These are phyloP conservation scores for Leccinum uliginosum DNA, from an alignment of 768 basidiomycete species.

Conservation along the genomic window DNA sequence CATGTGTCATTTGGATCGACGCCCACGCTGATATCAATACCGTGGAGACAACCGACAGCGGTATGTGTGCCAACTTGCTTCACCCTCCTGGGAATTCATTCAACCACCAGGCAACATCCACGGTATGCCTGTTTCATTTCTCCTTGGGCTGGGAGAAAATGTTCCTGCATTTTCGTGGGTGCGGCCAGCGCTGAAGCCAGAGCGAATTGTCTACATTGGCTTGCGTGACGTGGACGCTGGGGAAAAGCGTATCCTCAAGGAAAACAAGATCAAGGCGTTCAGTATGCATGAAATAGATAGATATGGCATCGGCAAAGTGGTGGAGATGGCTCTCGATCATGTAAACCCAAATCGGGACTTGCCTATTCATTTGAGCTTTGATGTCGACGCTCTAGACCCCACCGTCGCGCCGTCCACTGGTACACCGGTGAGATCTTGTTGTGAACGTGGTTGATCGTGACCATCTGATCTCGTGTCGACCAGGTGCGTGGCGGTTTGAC, in stretches of 20 bases:
- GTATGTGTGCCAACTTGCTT: conserved; percentile 31
- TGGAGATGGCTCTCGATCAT: conserved; percentile 94
- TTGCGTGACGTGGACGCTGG: conserved; percentile 88
- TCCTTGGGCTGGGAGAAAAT: conserved; percentile 48
- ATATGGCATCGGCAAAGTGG: conserved; percentile 89
- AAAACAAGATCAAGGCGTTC: conserved; percentile 80
- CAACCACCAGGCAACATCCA: conserved; percentile 77
- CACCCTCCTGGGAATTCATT: conserved; percentile 1
- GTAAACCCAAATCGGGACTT: conserved; percentile 80
- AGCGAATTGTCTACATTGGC: conserved; percentile 92
- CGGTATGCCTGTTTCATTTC: conserved; percentile 97
- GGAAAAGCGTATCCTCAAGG: conserved; percentile 82
- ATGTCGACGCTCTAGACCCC: conserved; percentile 94
- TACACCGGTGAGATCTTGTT: conserved; percentile 59
- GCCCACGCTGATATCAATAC: conserved; percentile 99
- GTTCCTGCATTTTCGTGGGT: conserved; percentile 52
- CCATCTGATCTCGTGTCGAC: neutral
- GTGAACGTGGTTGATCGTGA: neutral
- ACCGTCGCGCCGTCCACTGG: conserved; percentile 94
- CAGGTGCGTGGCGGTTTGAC: conserved; percentile 92
- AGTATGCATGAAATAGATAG: conserved; percentile 88
- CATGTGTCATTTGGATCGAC: conserved; percentile 94
- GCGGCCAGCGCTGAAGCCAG: conserved; percentile 61
- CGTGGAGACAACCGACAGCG: conserved; percentile 69
- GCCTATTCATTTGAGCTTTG: conserved; percentile 95